A percentile compares a stretch with the other conserved stretches of the same genome.
Conservation (phyloP, 805 yeast species). For the Hemisphaericaspora nanyangensis region DNA sequence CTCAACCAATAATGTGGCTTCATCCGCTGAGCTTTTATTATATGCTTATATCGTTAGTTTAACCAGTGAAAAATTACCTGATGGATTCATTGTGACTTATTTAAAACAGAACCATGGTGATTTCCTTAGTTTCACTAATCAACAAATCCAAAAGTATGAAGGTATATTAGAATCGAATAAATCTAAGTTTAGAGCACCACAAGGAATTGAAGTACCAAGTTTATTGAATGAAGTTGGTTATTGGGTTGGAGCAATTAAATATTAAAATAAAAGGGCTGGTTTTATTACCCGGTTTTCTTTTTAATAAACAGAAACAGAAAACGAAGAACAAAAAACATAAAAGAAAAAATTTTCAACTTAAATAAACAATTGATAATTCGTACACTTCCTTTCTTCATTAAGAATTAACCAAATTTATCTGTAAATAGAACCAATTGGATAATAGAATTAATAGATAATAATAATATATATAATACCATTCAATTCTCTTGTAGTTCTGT, state of each 20-base stretch:
- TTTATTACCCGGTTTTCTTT: constrained; percentile 1
- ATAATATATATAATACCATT: too few relatives aligned
- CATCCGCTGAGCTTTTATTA: constrained; percentile 36
- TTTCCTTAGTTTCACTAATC: constrained; percentile 14
- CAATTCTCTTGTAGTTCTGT: too few relatives aligned
- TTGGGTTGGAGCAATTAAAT: constrained; percentile 10
- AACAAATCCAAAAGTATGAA: constrained; percentile 9
- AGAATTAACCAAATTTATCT: too few relatives aligned
- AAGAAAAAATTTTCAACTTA: constrained; percentile 1
- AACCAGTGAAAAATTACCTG: constrained; percentile 34
- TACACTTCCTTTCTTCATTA: background rate
- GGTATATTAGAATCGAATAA: constrained; percentile 8
- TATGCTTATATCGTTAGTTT: constrained; percentile 34
- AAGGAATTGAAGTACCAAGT: constrained; percentile 28
- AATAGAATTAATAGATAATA: too few relatives aligned
- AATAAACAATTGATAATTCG: too few relatives aligned
- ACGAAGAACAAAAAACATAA: background rate
- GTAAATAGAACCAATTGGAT: too few relatives aligned
- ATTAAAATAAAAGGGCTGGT: constrained; percentile 7
- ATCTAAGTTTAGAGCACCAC: constrained; percentile 20
- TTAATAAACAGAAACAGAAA: background rate
- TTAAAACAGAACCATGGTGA: constrained; percentile 28
- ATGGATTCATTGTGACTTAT: constrained; percentile 35
- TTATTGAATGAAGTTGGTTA: constrained; percentile 31
- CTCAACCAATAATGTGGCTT: constrained; percentile 6